Evolutionary conservation across 257 asterid genomes (phyloP), one percentile per base, ranked within the genome.

Genomic region (Salvia miltiorrhiza): DNA sequence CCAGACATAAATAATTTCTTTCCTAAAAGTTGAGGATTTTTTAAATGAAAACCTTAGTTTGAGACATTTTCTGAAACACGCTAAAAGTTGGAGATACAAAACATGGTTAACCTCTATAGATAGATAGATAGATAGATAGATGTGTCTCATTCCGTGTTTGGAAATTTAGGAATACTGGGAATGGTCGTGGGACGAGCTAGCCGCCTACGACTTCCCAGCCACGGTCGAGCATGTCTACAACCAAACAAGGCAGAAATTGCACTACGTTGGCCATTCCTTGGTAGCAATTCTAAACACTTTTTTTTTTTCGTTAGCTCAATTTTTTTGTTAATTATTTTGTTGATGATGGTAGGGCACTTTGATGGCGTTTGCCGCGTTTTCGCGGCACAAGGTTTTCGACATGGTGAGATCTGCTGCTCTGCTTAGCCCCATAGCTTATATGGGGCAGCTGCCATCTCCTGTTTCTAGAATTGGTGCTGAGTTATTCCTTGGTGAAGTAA

Each of bases 131-230:
- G 5, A 8, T 37, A 37, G 10, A 5, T 37, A 37, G 39, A 4
- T 8, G 0, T 7, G 11, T 37, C 41, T 37, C 41, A 37, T 37
- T 37, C 8, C 20, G 45, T 26, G 10, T 16, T 53, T 11, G 71
- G 62, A 28, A 14, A 67, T 9, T 39, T 76, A 89, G 96, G 75
- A 63, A 7, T 90, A 74, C 9, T 90, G 93, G 96, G 73, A 90
- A 37, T 90, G 97, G 97, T 86, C 95, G 49, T 87, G 97, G 97
- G 97, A 90, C 59, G 97, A 90, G 85, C 69, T 90, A 65, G 93
- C 76, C 24, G 82, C 78, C 17, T 86, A 81, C 69, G 97, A 90
- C 62, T 82, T 87, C 14, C 88, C 89, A 28, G 83, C 95, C 11
- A 69, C 60, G 5, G 63, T 82, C 45, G 69, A 80, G 50, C 84